Percentiles rank a stretch among this genome's conserved stretches.
Evolutionary conservation across 495 filamentous ascomycete species (phyloP).

Genomic region (Saxispiralis lemnorum): DNA sequence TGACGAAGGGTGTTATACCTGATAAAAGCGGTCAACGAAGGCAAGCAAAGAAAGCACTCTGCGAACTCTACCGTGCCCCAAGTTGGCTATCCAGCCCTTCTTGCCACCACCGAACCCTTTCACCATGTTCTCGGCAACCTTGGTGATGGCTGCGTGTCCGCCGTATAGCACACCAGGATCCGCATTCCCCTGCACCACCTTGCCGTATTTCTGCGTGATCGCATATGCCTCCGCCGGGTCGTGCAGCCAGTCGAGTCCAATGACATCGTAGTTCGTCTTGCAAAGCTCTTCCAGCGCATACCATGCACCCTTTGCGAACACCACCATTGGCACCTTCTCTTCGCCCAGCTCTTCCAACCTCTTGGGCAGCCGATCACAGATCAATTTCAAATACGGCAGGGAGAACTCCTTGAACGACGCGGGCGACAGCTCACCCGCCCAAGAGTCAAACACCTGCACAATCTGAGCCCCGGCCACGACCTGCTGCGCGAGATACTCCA

Average conservation of each 20-base stretch:
- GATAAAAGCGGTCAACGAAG: conserved; percentile 5
- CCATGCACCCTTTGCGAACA: conserved; percentile 99
- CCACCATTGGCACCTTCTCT: conserved; percentile 85
- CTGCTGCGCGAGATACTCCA: conserved; percentile 83
- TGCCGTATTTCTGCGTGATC: conserved; percentile 47
- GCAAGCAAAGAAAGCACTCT: neutral
- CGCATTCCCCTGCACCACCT: conserved; percentile 79
- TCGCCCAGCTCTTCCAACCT: conserved; percentile 53
- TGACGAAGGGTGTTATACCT: conserved; percentile 85
- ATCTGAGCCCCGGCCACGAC: conserved; percentile 82
- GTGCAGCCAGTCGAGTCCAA: conserved; percentile 89
- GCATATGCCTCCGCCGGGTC: conserved; percentile 69
- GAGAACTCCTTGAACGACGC: conserved; percentile 65
- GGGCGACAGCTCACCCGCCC: conserved; percentile 86
- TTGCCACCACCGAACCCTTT: conserved; percentile 73
- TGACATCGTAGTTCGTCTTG: conserved; percentile 75
- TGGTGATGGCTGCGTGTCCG: conserved; percentile 56
- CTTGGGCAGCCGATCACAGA: conserved; percentile 57
- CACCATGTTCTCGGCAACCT: conserved; percentile 66
- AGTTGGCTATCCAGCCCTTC: conserved; percentile 72
- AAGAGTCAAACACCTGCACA: conserved; percentile 96
- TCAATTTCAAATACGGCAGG: conserved; percentile 69
- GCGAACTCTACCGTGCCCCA: conserved; percentile 58
- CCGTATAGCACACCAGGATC: conserved; percentile 90
- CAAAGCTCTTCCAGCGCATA: conserved; percentile 80